Evolutionary conservation across 441 rosid species (phyloP), one percentile per base, ranked within the genome.

Genomic region (Adansonia grandidieri): DNA sequence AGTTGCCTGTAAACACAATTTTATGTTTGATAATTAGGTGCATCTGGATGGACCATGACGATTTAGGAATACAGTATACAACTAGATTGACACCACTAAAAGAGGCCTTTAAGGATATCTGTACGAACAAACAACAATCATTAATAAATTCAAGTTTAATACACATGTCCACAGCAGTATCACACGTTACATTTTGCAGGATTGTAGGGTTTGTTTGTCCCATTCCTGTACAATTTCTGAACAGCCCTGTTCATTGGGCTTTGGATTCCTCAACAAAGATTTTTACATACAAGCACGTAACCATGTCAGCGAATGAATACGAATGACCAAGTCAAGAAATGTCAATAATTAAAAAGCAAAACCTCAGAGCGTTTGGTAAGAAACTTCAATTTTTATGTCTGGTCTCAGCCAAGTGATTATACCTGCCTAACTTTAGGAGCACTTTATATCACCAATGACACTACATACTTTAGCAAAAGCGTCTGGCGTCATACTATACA

Each of bases 221-320:
- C 28, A 24, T 1, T 51, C 47, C 88, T 87, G 66, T 84, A 84
- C 88, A 87, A 40, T 77, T 85, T 20, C 68, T 62, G 72, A 73
- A 72, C 78, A 77, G 71, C 84, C 82, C 82, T 72, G 40, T 8
- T 58, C 77, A 78, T 56, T 58, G 56, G 56, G 63, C 28, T 65
- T 61, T 6, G 44, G 54, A 61, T 75, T 65, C 70, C 56, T 78
- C 77, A 66, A 24, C 60, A n/a, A 54, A 54, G 22, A 56, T 24
- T 24, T 56, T 56, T 56, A 56, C 40, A 28, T 37, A 82, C 80
- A 24, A 24, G 1, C 28, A 24, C 28, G 28, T 24, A 24, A 24
- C 28, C 28, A 24, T 73, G 58, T 74, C 53, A 60, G 70, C 75
- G 74, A 24, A 78, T 74, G 64, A 64, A 62, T 80, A 40, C 74